phyloP scores from a whole-genome alignment of 495 filamentous ascomycete genomes.

The Lepraria neglecta region DNA sequence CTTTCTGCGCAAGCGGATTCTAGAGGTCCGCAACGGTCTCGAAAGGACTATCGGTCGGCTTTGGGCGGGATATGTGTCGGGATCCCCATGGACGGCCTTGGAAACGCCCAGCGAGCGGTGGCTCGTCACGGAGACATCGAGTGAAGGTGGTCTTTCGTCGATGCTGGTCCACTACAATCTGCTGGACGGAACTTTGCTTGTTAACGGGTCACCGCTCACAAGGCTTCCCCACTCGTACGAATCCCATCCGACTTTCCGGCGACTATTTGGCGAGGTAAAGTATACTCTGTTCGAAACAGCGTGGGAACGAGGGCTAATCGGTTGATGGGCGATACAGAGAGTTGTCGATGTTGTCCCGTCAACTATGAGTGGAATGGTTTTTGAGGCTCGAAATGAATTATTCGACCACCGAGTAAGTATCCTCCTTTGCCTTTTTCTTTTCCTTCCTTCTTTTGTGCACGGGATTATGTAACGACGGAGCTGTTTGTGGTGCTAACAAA shows the following conservation, averaged over 20 bases:
- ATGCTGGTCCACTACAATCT: slow-evolving; percentile 47
- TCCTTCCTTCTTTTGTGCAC: not conserved
- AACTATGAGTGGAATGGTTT: slow-evolving; percentile 40
- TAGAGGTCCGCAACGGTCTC: slow-evolving; percentile 30
- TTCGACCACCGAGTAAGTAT: slow-evolving; percentile 31
- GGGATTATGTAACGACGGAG: not conserved
- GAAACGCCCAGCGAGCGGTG: slow-evolving; percentile 29
- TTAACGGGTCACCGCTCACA: slow-evolving; percentile 48
- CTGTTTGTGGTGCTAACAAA: not conserved
- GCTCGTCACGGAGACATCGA: slow-evolving; percentile 26
- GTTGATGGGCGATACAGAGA: slow-evolving; percentile 11
- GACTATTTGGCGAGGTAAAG: slow-evolving; percentile 40
- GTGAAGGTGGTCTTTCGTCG: not conserved
- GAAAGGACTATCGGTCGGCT: slow-evolving; percentile 34
- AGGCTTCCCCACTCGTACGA: slow-evolving; percentile 46
- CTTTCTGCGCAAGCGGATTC: slow-evolving; percentile 23
- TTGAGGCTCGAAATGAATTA: slow-evolving; percentile 32
- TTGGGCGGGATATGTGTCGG: slow-evolving; percentile 37
- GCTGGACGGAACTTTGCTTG: slow-evolving; percentile 49
- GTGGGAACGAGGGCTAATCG: not conserved
- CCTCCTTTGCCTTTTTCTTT: not conserved
- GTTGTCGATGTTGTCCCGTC: slow-evolving; percentile 40
- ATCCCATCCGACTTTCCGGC: slow-evolving; percentile 35
- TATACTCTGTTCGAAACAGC: not conserved
- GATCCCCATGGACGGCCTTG: slow-evolving; percentile 26